Conservation (phyloP, 495 filamentous ascomycete species). For the Podospora pseudopauciseta region DNA sequence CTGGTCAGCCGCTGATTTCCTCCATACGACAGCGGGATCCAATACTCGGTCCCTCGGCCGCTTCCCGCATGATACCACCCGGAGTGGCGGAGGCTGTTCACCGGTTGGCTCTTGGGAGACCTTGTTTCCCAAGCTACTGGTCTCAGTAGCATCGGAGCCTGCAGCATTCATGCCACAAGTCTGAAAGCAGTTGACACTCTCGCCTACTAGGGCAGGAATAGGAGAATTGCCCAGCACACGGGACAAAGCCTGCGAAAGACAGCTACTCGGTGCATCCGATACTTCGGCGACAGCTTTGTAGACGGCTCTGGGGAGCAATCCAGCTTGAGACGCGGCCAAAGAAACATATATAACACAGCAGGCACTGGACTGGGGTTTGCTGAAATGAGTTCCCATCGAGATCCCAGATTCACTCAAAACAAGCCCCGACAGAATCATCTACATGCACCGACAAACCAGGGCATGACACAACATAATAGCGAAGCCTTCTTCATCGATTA, state of each 20-base stretch:
- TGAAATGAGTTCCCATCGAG: not conserved
- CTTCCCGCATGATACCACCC: not conserved
- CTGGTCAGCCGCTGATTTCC: not conserved
- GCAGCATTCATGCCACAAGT: not conserved
- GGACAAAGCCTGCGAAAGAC: not conserved
- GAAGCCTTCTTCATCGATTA: not conserved
- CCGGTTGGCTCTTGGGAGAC: not conserved
- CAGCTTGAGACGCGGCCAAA: not conserved
- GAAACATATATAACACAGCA: not conserved
- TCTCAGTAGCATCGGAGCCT: not conserved
- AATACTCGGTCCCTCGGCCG: not conserved
- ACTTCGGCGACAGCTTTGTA: not conserved
- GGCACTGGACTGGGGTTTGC: not conserved
- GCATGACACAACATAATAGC: not conserved
- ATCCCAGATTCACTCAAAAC: not conserved
- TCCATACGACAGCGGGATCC: not conserved
- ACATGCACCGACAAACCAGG: not conserved
- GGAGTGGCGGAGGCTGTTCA: not conserved
- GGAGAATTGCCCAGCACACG: not conserved
- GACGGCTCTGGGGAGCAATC: not conserved
- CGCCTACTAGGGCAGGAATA: not conserved
- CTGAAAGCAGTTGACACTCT: not conserved
- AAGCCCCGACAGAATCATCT: not conserved
- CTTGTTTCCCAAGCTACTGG: not conserved
- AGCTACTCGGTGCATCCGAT: not conserved